Percentiles rank a stretch among this genome's conserved stretches.
Evolutionary conservation across 2,329 filamentous ascomycete species (phyloP).

Genomic region (Aspergillus uvarum): DNA sequence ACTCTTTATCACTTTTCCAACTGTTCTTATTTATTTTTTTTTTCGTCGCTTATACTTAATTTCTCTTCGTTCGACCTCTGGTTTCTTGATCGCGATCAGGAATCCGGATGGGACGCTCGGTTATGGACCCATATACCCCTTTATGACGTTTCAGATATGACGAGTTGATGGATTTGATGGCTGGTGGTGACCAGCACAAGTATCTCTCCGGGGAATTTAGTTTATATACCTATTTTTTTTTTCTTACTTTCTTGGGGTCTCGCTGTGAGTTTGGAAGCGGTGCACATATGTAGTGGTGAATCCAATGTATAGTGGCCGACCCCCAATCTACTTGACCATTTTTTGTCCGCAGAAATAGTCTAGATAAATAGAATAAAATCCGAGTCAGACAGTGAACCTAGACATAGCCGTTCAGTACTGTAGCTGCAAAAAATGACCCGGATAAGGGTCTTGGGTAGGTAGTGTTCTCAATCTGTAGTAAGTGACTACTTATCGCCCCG

Average conservation of each 20-base stretch:
- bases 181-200: slow-evolving; percentile 2
- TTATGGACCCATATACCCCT: slow-evolving; percentile 34
- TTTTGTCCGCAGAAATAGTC: background rate
- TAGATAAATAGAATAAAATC: no score
- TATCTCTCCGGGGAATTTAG: background rate
- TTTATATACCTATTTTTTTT: background rate
- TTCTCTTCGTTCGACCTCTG: background rate
- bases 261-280: slow-evolving; percentile 2
- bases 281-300: slow-evolving; percentile 5
- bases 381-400: no score
- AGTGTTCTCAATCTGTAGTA: background rate
- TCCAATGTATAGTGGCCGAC: slow-evolving; percentile 6
- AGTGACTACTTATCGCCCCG: slow-evolving; percentile 3
- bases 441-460: no score
- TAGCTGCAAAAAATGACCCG: no score
- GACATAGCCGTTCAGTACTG: no score
- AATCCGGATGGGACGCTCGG: slow-evolving; percentile 14
- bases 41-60: slow-evolving; percentile 14
- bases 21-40: slow-evolving; percentile 23
- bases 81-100: slow-evolving; percentile 4
- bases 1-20: slow-evolving; percentile 9
- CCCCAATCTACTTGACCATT: background rate
- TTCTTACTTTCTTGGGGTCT: background rate
- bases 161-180: slow-evolving; percentile 32
- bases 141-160: slow-evolving; percentile 26